phyloP scores from a whole-genome alignment of 257 asterid genomes.

The Nicotiana knightiana region DNA sequence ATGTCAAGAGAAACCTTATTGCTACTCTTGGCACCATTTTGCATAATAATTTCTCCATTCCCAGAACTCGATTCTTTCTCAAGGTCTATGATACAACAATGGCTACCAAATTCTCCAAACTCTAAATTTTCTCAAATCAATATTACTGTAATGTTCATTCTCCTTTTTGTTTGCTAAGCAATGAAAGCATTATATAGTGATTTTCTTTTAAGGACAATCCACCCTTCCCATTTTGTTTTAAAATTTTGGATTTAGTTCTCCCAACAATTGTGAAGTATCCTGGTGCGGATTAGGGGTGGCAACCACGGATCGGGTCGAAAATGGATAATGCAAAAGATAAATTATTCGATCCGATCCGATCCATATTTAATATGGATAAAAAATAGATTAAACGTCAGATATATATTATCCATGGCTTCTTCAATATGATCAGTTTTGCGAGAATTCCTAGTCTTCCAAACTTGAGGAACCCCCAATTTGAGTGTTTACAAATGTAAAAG shows the following conservation, averaged over 20 bases:
- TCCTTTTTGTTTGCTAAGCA: not conserved
- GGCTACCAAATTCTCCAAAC: constrained; percentile 26
- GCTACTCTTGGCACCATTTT: constrained; percentile 46
- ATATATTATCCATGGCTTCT: too few species aligned
- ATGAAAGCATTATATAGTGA: not conserved
- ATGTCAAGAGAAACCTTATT: constrained; percentile 50
- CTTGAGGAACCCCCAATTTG: too few species aligned
- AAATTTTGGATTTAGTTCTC: not conserved
- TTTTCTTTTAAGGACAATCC: not conserved
- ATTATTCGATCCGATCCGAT: too few species aligned
- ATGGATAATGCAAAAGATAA: too few species aligned
- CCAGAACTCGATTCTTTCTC: constrained; percentile 58
- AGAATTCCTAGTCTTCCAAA: too few species aligned
- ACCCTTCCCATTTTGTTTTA: not conserved
- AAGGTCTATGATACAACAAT: constrained; percentile 43
- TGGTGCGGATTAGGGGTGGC: too few species aligned
- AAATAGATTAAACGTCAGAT: too few species aligned
- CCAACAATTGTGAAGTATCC: too few species aligned
- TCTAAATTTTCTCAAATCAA: constrained; percentile 16
- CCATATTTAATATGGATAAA: too few species aligned
- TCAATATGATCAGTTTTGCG: too few species aligned
- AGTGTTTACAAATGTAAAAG: too few species aligned
- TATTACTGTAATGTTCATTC: not conserved
- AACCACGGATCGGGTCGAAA: too few species aligned
- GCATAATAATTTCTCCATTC: constrained; percentile 38